Percentiles rank a stretch among this genome's conserved stretches.
These are phyloP conservation scores for Cladorrhinum samala DNA, from an alignment of 495 filamentous ascomycete genomes.

Conservation along the genomic window DNA sequence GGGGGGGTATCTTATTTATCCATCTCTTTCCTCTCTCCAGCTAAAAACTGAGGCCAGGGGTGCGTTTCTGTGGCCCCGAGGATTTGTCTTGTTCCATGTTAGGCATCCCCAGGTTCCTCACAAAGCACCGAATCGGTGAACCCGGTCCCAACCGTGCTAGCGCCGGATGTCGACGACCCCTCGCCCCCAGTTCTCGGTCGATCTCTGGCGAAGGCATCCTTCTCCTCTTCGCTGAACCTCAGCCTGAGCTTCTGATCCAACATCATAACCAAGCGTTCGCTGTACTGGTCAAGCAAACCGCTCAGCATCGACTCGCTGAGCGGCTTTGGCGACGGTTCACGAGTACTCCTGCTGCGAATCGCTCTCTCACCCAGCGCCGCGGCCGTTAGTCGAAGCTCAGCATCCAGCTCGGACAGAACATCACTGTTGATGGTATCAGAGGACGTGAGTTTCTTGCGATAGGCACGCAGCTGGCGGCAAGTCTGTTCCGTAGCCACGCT, in stretches of 20 bases:
- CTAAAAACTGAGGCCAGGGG: too few species aligned
- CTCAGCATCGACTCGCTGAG: constrained; percentile 55
- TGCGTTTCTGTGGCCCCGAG: too few species aligned
- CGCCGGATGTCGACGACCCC: constrained; percentile 15
- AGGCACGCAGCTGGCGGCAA: constrained; percentile 70
- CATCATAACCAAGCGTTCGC: constrained; percentile 61
- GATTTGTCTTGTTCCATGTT: too few species aligned
- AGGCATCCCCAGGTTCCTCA: constrained; percentile 8
- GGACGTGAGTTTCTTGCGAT: constrained; percentile 72
- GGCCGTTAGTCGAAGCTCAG: constrained; percentile 70
- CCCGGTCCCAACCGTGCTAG: constrained; percentile 4
- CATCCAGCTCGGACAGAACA: constrained; percentile 65
- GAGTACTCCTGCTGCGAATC: constrained; percentile 32
- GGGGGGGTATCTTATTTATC: too few species aligned
- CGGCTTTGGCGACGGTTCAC: constrained; percentile 22
- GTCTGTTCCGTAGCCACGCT: constrained; percentile 74
- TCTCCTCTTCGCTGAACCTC: constrained; percentile 24
- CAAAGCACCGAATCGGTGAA: constrained; percentile 6
- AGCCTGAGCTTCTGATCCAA: constrained; percentile 62
- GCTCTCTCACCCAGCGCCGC: constrained; percentile 59
- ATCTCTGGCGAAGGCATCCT: constrained; percentile 16
- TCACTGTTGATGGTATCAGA: constrained; percentile 58
- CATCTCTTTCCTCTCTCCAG: too few species aligned
- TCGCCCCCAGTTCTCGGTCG: constrained; percentile 25
- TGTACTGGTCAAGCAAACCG: constrained; percentile 64